phyloP scores from a whole-genome alignment of 169 alveolate genomes.

The Plasmodium billcollinsi region DNA sequence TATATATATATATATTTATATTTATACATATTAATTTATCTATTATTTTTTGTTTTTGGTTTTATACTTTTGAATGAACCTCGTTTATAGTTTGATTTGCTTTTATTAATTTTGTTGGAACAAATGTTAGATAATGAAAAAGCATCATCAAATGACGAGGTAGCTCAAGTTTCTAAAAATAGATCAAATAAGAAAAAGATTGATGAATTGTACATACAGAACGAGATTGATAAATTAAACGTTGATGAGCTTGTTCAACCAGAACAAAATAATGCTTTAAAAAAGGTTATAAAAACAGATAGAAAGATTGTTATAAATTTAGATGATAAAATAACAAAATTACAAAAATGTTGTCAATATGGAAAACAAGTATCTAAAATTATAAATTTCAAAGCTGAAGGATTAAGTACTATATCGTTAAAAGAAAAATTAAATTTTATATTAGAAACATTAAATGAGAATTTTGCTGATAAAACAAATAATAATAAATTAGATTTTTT shows the following conservation, averaged over 20 bases:
- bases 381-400: slow-evolving; percentile 62
- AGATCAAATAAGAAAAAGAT: not conserved
- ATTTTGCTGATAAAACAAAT: not conserved
- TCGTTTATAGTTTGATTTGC: too few relatives aligned
- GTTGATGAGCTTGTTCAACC: slow-evolving; percentile 45
- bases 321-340: slow-evolving; percentile 41
- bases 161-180: not conserved
- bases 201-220: slow-evolving; percentile 52
- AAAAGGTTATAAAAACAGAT: slow-evolving; percentile 45
- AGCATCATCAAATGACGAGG: not conserved
- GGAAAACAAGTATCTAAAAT: slow-evolving; percentile 57
- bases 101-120: not conserved
- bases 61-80: too few relatives aligned
- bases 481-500: slow-evolving; percentile 1
- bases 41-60: too few relatives aligned
- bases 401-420: slow-evolving; percentile 40
- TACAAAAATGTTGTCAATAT: slow-evolving; percentile 62
- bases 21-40: too few relatives aligned
- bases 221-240: slow-evolving; percentile 51
- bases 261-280: slow-evolving; percentile 48
- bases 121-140: slow-evolving; percentile 7
- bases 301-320: slow-evolving; percentile 14
- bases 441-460: slow-evolving; percentile 15
- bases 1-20: too few relatives aligned
- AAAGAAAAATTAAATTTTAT: slow-evolving; percentile 35